Evolutionary conservation across 1,284 basidiomycete genomes (phyloP), one percentile per base, ranked within the genome.

Genomic region (Golubevia pallescens): DNA sequence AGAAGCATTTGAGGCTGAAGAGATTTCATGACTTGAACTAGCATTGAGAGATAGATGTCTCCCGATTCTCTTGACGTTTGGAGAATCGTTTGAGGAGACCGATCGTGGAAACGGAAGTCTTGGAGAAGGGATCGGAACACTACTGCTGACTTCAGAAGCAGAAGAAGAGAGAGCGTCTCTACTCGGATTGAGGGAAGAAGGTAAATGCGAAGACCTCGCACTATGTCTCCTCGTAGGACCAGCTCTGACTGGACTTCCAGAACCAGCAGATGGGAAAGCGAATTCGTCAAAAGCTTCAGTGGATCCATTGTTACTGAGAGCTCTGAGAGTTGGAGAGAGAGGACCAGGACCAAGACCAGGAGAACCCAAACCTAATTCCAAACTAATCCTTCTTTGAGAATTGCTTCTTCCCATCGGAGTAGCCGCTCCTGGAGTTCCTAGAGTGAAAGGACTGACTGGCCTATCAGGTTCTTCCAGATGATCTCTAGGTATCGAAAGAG

Each of bases 301-400:
- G 8, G 74, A 74, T 16, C 70, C 67, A 24, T 72, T 69, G 61
- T 19, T 14, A 38, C 42, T 16, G 10, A 48, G 16, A 48, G 42
- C 42, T 48, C 42, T 48, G 16, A 32, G 56, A 20, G 20, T 10
- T 20, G 54, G 62, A 60, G 69, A 57, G 14, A 51, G 42, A 24
- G 51, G 42, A 28, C 28, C 28, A 28, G 28, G 28, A 28, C 28
- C 28, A 28, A 28, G 28, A 28, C 28, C 28, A 34, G 54, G 48
- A 28, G 20, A 68, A 3, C 77, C 77, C 1, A 77, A 60, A 8
- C 69, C 67, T n/a, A 78, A 57, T 57, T 80, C 78, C 51, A 69
- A 68, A 58, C 77, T 80, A 65, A 78, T 75, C 21, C 78, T 71
- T 23, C 74, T 72, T 61, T 75, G 78, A 24, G 74, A 78, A 19